Conservation (phyloP, 148 eudicot species). For the Euryodendron excelsum region DNA sequence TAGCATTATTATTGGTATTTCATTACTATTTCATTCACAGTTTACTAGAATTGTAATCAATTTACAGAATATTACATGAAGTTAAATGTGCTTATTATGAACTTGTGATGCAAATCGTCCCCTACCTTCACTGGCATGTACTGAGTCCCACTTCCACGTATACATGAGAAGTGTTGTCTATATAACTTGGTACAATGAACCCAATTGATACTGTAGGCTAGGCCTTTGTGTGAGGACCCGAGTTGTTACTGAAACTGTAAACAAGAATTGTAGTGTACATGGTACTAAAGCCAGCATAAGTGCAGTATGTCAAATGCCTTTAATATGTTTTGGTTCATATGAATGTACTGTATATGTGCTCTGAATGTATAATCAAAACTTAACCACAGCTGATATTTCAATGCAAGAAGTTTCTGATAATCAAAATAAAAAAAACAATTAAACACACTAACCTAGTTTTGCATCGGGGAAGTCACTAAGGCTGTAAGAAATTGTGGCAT, state of each 20-base stretch:
- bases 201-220: too few relatives aligned
- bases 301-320: not conserved
- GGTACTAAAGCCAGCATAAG: constrained; percentile 1
- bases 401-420: not conserved
- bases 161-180: too few relatives aligned
- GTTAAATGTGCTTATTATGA: not conserved
- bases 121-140: too few relatives aligned
- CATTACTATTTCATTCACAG: not conserved
- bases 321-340: too few relatives aligned
- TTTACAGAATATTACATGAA: not conserved
- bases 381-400: not conserved
- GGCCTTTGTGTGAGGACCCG: too few relatives aligned
- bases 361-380: not conserved
- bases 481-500: constrained; percentile 43
- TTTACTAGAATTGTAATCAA: not conserved
- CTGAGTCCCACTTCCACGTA: too few relatives aligned
- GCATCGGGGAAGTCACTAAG: constrained; percentile 78
- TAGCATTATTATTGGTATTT: not conserved
- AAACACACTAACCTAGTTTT: constrained; percentile 64
- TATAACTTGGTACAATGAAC: too few relatives aligned
- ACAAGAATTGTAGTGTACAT: not conserved
- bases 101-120: not conserved
- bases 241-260: too few relatives aligned
- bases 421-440: not conserved
- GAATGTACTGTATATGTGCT: too few relatives aligned